These are phyloP conservation scores for Psilocybe cyanescens DNA, from an alignment of 768 basidiomycete species.

Conservation along the genomic window DNA sequence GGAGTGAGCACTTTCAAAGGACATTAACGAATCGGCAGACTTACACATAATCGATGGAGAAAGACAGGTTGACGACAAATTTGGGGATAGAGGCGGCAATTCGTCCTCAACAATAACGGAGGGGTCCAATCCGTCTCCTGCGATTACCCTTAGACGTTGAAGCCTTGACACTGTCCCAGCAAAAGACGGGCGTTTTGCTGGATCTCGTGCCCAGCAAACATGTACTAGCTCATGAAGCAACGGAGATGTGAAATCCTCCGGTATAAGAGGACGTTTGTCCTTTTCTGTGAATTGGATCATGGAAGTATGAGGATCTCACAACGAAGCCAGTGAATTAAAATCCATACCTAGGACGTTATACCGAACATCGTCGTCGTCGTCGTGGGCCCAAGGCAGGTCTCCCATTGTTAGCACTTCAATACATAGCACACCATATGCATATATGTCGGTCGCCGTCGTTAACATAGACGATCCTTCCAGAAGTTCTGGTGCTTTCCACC, in stretches of 20 bases:
- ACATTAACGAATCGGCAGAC: neutral
- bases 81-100: conserved; percentile 16
- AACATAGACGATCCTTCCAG: conserved; percentile 49
- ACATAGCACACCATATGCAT: conserved; percentile 69
- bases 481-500: conserved; percentile 77
- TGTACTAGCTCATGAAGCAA: conserved; percentile 46
- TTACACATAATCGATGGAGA: conserved; percentile 23
- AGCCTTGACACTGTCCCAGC: conserved; percentile 48
- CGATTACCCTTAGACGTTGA: conserved; percentile 41
- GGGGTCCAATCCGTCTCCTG: conserved; percentile 25
- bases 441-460: conserved; percentile 66
- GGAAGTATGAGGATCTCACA: neutral
- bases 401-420: conserved; percentile 68
- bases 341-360: conserved; percentile 53
- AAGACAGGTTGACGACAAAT: conserved; percentile 19
- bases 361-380: conserved; percentile 54
- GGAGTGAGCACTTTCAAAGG: neutral
- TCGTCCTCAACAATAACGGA: conserved; percentile 20
- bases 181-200: conserved; percentile 57
- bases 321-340: conserved; percentile 1
- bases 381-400: conserved; percentile 57
- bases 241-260: conserved; percentile 36
- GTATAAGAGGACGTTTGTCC: conserved; percentile 54
- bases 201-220: conserved; percentile 59
- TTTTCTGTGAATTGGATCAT: conserved; percentile 38